Percentiles rank a stretch among this genome's conserved stretches.
These are phyloP conservation scores for Guyanaporus albipodus DNA, from an alignment of 768 basidiomycete genomes.

Conservation along the genomic window DNA sequence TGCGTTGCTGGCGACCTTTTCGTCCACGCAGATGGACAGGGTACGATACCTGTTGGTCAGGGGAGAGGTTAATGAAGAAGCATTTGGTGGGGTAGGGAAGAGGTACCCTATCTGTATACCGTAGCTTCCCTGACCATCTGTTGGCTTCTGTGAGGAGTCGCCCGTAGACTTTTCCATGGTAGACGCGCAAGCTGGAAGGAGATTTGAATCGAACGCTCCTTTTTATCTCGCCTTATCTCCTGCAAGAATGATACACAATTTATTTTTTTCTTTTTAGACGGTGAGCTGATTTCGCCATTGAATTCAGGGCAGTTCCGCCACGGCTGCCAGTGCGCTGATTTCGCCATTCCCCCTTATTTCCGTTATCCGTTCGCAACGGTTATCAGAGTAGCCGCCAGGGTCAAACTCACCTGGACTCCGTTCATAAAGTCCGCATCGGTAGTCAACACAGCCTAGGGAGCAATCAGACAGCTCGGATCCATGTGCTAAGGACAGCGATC, in stretches of 20 bases:
- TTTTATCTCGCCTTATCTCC: constrained; percentile 20
- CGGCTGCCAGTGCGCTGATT: constrained; percentile 27
- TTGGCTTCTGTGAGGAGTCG: constrained; percentile 12
- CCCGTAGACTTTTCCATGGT: constrained; percentile 19
- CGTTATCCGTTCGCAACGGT: neutral
- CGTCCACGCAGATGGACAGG: constrained; percentile 42
- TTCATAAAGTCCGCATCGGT: no score
- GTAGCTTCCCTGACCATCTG: constrained; percentile 19
- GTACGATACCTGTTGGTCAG: constrained; percentile 36
- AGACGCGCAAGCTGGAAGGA: neutral
- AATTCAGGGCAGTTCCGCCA: neutral
- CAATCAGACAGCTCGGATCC: no score
- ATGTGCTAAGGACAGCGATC: no score
- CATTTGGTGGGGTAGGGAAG: neutral
- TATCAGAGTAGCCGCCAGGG: neutral
- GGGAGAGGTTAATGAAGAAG: neutral
- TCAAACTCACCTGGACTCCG: constrained; percentile 3
- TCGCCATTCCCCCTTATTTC: constrained; percentile 19
- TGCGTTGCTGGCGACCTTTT: constrained; percentile 18
- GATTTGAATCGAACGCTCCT: no score
- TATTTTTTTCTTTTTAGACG: neutral
- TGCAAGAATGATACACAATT: no score
- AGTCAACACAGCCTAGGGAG: no score
- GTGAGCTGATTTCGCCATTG: constrained; percentile 29
- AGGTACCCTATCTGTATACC: constrained; percentile 32